phyloP scores from a whole-genome alignment of 106 monocot species.

The Dioscorea alata region DNA sequence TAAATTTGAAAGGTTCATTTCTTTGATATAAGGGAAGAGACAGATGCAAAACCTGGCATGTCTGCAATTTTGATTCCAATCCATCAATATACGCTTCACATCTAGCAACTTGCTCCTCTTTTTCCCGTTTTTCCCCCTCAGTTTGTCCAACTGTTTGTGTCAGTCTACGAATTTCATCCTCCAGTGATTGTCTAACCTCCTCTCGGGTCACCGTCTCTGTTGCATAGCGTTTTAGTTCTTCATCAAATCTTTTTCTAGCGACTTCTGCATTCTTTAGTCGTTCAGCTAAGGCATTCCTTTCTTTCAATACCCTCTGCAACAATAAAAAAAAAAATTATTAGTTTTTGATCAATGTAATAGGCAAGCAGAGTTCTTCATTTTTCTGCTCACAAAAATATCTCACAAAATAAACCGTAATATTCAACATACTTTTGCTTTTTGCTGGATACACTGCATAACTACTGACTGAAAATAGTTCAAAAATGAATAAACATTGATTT shows the following conservation, averaged over 20 bases:
- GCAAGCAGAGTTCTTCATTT: no score
- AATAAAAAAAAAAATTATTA: background rate
- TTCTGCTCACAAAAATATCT: no score
- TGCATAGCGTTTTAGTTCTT: conserved; percentile 81
- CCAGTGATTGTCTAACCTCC: conserved; percentile 70
- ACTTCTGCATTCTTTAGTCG: conserved; percentile 75
- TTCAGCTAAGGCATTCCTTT: conserved; percentile 84
- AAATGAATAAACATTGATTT: no score
- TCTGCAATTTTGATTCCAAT: conserved; percentile 77
- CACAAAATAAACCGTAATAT: background rate
- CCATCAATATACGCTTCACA: conserved; percentile 93
- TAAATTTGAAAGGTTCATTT: background rate
- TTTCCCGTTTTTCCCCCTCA: conserved; percentile 90
- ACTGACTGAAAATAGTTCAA: background rate
- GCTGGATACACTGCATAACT: background rate
- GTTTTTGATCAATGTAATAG: no score
- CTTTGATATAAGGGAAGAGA: background rate
- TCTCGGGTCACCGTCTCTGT: conserved; percentile 67
- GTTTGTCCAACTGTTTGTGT: conserved; percentile 80
- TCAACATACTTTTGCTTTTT: background rate
- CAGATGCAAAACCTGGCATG: conserved; percentile 50
- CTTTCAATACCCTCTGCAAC: conserved; percentile 71
- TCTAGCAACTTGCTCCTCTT: conserved; percentile 80
- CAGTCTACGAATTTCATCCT: conserved; percentile 69
- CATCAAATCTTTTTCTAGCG: conserved; percentile 76